phyloP scores from a whole-genome alignment of 2,329 filamentous ascomycete genomes.

The Cercospora janseana region DNA sequence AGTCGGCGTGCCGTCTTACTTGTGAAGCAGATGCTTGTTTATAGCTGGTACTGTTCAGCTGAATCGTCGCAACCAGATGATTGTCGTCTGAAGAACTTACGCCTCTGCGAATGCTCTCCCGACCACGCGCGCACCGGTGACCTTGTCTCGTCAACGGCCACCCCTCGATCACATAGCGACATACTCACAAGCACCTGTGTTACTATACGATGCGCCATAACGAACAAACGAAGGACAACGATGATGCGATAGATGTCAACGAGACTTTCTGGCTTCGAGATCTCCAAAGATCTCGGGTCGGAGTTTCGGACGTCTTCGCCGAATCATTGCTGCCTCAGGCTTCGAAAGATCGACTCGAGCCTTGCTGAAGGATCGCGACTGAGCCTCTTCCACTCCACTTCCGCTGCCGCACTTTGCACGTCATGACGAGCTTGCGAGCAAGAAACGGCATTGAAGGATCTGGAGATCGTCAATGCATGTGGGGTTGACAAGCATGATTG shows the following conservation, averaged over 20 bases:
- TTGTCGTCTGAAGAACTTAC: constrained; percentile 16
- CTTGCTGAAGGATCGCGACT: not conserved
- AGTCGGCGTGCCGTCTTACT: constrained; percentile 17
- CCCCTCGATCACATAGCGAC: not conserved
- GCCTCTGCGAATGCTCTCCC: constrained; percentile 91
- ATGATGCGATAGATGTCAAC: constrained; percentile 12
- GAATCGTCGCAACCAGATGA: not conserved
- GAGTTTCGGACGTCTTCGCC: constrained; percentile 2
- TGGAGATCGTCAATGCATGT: not conserved
- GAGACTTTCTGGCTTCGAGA: constrained; percentile 5
- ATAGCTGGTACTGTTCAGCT: constrained; percentile 50
- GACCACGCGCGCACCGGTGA: constrained; percentile 87
- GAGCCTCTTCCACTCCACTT: not conserved
- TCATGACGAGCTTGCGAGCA: constrained; percentile 9
- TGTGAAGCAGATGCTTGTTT: constrained; percentile 83
- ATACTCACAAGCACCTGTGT: constrained; percentile 70
- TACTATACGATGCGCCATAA: constrained; percentile 83
- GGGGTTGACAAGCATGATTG: not conserved
- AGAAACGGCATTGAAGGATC: constrained; percentile 8
- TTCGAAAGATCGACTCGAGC: not conserved
- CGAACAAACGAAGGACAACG: constrained; percentile 14
- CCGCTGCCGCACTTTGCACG: not conserved
- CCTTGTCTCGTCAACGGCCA: constrained; percentile 21
- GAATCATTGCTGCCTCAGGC: constrained; percentile 7
- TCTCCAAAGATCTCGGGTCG: constrained; percentile 22